Evolutionary conservation across 805 yeast species (phyloP), one percentile per base, ranked within the genome.

Genomic region (Pichia nanzhaoensis): DNA sequence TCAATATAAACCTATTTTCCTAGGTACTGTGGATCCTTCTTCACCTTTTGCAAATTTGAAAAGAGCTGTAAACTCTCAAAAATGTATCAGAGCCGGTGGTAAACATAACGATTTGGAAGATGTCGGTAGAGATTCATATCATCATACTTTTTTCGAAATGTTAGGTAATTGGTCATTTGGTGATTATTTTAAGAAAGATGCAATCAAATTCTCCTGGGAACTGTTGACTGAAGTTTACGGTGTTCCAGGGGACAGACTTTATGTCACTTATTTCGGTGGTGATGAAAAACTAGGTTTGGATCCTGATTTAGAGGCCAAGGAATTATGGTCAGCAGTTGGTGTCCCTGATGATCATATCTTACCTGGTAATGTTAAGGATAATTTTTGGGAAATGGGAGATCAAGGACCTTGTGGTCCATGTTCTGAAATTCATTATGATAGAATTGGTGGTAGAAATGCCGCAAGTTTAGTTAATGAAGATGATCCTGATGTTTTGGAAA

Each of bases 331-430:
- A 51, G 78, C 74, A 33, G 84, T 84, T 35, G 99, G 99, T 56
- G 95, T 91, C 45, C 75, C 82, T 30, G 96, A 87, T 55, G 90
- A 82, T 63, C 98, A 89, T 63, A 91, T 93, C 55, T 71, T 93
- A 54, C 95, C 96, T 18, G 99, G 99, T 47, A 71, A 81, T 55
- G 85, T 82, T 44, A 72, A 80, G 61, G 99, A 93, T 65, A 93
- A 93, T 70, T 93, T 93, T 68, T 93, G 99, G 99, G 99, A 93
- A 73, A 93, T 93, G 99, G 99, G 99, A 58, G 99, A 95, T 62
- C 98, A 91, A 72, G 99, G 99, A 55, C 99, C 99, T 40, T 93
- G 99, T 73, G 99, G 99, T 51, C 99, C 99, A 42, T 95, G 99
- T 70, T 84, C 95, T 20, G 99, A 93, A 68, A 77, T 93, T 56